Base-by-base conservation (phyloP, 2,329 filamentous ascomycete genomes). In the Samsoniella hepiali region DNA sequence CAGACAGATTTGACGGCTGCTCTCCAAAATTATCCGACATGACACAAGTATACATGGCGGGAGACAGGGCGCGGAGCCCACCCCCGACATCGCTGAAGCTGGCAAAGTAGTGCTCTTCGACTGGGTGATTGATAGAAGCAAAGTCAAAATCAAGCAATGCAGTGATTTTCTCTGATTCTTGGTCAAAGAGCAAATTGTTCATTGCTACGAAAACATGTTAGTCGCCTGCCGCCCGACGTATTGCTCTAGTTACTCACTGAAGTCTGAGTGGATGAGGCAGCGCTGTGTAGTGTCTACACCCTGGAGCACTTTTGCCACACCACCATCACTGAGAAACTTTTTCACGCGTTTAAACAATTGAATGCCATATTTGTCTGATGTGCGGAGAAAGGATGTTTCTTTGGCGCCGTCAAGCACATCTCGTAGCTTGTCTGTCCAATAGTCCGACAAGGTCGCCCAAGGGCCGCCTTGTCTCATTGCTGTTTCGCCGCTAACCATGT, bases 91-190 rank as follows among this genome's bases (percentile, higher is more conserved):
- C 57, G 15, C 31, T 44, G 17, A 64, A 58, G n/a, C 62, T 58
- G 1, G 63, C 62, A 36, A 72, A 63, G 29, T 56, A 57, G 59
- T 70, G 72, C 51, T 72, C 71, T 1, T 73, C 65, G 17, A 55
- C 58, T 0, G 70, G 72, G 29, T 73, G 68, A 0, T 64, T 64
- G 17, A 72, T 31, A 5, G 53, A 57, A 0, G 72, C 63, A 32
- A 60, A 73, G 57, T 73, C 72, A 34, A 72, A 73, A 53, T 74
- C 71, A 9, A 73, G 64, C 3, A 73, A n/a, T 1, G 65, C 68
- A 0, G 69, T 72, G 42, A 73, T 63, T 13, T 58, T 64, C 6
- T 65, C 66, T 5, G 65, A 66, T 4, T 31, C 59, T 1, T 58
- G 47, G 31, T 73, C 68, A 50, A 57, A 70, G 5, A 72, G 68